phyloP scores from a whole-genome alignment of 257 asterid species.

The Solanum corneliomulleri region DNA sequence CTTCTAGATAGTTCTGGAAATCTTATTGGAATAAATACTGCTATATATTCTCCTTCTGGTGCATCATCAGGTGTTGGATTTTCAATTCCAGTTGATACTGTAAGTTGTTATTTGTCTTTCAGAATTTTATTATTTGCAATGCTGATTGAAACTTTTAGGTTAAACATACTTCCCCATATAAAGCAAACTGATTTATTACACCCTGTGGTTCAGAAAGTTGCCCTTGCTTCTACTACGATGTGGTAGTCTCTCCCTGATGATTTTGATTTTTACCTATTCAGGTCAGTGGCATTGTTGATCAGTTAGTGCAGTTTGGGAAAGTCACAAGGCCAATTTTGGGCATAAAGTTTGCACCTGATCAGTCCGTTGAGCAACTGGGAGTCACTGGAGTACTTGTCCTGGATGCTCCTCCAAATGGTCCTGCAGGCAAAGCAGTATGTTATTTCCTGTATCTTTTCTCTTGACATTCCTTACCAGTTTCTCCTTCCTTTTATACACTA shows the following conservation, averaged over 20 bases:
- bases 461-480: neutral
- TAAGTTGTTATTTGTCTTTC: constrained; percentile 23
- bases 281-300: constrained; percentile 96
- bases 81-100: constrained; percentile 99
- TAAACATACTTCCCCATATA: neutral
- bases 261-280: constrained; percentile 7
- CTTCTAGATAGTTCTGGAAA: constrained; percentile 94
- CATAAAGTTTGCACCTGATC: constrained; percentile 95
- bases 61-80: constrained; percentile 99
- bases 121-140: neutral
- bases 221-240: neutral
- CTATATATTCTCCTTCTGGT: constrained; percentile 98
- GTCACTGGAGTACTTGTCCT: constrained; percentile 94
- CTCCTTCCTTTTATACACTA: neutral
- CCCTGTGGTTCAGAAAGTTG: neutral
- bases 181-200: neutral
- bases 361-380: constrained; percentile 94
- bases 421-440: constrained; percentile 99
- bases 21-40: constrained; percentile 95
- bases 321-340: constrained; percentile 95
- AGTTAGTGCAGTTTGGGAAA: constrained; percentile 84
- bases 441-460: neutral
- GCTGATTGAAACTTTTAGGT: neutral
- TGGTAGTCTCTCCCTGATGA: neutral
- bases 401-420: constrained; percentile 94